Evolutionary conservation across 2,329 filamentous ascomycete genomes (phyloP).

Genomic region (Fusarium sp.): DNA sequence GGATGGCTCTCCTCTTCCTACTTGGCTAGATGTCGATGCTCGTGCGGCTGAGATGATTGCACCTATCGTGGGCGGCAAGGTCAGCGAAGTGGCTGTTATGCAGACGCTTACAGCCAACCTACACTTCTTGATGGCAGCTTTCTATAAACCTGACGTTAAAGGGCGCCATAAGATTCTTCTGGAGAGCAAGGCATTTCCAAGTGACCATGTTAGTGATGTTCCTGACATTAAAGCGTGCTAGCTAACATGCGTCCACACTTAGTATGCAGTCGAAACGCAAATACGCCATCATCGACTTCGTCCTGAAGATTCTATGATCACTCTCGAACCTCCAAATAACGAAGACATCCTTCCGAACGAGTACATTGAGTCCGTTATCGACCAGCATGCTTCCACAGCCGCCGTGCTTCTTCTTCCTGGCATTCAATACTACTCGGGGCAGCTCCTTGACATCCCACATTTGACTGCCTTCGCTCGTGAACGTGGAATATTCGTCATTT

Average conservation of each 20-base stretch:
- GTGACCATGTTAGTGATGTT: constrained; percentile 71
- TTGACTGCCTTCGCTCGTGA: constrained; percentile 81
- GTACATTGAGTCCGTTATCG: constrained; percentile 78
- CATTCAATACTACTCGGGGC: constrained; percentile 88
- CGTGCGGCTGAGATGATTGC: constrained; percentile 75
- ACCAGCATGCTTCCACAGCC: constrained; percentile 74
- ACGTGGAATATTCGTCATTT: constrained; percentile 77
- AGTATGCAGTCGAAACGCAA: constrained; percentile 85
- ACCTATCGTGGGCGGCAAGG: constrained; percentile 74
- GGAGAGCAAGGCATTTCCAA: constrained; percentile 87
- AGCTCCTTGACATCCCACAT: constrained; percentile 80
- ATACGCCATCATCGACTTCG: constrained; percentile 75
- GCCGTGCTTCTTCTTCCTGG: constrained; percentile 82
- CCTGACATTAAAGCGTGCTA: background rate
- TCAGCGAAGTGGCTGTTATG: constrained; percentile 83
- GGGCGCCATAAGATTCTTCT: constrained; percentile 78
- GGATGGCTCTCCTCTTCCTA: constrained; percentile 72
- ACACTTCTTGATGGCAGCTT: constrained; percentile 83
- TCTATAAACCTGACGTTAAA: constrained; percentile 74
- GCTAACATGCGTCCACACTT: constrained; percentile 11
- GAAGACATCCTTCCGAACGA: constrained; percentile 71
- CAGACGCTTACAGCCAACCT: constrained; percentile 83
- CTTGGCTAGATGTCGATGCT: constrained; percentile 80
- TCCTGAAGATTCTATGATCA: constrained; percentile 74
- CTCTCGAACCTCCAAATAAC: constrained; percentile 69